phyloP scores from a whole-genome alignment of 345 rosid genomes.

The Chamaenerion angustifolium region DNA sequence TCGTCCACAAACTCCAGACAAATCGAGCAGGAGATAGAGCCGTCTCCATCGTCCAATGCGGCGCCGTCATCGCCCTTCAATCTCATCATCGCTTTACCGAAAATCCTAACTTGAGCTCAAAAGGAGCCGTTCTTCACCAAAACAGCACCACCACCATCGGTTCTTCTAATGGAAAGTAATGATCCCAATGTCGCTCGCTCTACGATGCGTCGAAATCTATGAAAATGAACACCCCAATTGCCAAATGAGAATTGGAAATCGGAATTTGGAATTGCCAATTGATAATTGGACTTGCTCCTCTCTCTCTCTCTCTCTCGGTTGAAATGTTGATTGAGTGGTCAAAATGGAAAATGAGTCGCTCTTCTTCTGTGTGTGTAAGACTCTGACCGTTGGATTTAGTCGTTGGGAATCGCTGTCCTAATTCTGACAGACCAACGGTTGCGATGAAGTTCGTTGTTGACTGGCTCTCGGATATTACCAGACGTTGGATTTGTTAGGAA shows the following conservation, averaged over 20 bases:
- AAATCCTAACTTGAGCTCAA: constrained; percentile 1
- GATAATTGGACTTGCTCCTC: constrained; percentile 2
- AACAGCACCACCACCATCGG: background rate
- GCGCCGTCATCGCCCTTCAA: constrained; percentile 36
- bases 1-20: constrained; percentile 71
- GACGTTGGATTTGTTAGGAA: no score
- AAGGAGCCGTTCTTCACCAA: background rate
- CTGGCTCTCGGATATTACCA: background rate
- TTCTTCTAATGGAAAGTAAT: background rate
- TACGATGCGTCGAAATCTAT: no score
- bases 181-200: background rate
- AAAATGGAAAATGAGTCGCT: background rate
- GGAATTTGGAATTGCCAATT: background rate
- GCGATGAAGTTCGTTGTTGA: background rate
- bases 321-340: no score
- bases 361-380: background rate
- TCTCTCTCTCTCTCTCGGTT: background rate
- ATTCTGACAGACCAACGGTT: background rate
- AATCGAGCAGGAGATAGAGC: constrained; percentile 83
- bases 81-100: constrained; percentile 40
- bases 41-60: constrained; percentile 32
- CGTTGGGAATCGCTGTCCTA: constrained; percentile 7
- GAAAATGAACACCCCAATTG: no score
- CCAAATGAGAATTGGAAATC: background rate
- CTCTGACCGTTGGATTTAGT: constrained; percentile 7